phyloP scores from a whole-genome alignment of 768 basidiomycete genomes.

The Paxillus ammoniavirescens region DNA sequence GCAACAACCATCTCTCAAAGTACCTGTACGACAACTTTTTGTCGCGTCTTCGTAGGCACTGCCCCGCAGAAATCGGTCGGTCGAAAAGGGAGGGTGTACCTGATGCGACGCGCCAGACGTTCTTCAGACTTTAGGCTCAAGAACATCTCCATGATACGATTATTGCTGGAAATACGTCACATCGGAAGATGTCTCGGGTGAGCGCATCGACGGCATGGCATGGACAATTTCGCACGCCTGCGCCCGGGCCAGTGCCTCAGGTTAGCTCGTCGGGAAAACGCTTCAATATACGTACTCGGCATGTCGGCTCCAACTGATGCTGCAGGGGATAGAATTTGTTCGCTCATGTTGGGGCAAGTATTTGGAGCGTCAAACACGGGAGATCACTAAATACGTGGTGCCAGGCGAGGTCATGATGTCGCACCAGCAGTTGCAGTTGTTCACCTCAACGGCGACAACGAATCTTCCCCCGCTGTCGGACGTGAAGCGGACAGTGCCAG shows the following conservation, averaged over 20 bases:
- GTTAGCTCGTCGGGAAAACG: slow-evolving; percentile 76
- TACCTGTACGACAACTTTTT: slow-evolving; percentile 83
- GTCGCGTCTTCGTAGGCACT: slow-evolving; percentile 56
- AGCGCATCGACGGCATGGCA: slow-evolving; percentile 43
- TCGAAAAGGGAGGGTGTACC: slow-evolving; percentile 49
- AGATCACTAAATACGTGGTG: too few species aligned
- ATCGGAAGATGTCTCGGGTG: slow-evolving; percentile 73
- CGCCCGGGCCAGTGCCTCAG: slow-evolving; percentile 84
- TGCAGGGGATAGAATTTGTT: too few species aligned
- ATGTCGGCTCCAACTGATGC: too few species aligned
- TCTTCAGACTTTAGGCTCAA: slow-evolving; percentile 88
- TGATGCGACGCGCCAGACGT: slow-evolving; percentile 84
- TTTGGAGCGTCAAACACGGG: too few species aligned
- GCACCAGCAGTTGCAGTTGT: slow-evolving; percentile 40
- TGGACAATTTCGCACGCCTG: slow-evolving; percentile 46
- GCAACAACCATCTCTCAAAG: slow-evolving; percentile 72
- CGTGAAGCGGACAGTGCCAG: slow-evolving; percentile 35
- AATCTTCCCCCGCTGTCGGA: slow-evolving; percentile 30
- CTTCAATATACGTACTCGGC: too few species aligned
- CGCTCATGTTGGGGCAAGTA: too few species aligned
- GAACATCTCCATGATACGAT: slow-evolving; percentile 73
- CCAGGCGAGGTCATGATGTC: slow-evolving; percentile 24
- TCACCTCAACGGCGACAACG: slow-evolving; percentile 36
- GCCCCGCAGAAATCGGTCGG: slow-evolving; percentile 43
- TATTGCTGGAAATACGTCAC: slow-evolving; percentile 37